Evolutionary conservation across 2,329 filamentous ascomycete species (phyloP).

Genomic region (Coniochaeta pulveracea): DNA sequence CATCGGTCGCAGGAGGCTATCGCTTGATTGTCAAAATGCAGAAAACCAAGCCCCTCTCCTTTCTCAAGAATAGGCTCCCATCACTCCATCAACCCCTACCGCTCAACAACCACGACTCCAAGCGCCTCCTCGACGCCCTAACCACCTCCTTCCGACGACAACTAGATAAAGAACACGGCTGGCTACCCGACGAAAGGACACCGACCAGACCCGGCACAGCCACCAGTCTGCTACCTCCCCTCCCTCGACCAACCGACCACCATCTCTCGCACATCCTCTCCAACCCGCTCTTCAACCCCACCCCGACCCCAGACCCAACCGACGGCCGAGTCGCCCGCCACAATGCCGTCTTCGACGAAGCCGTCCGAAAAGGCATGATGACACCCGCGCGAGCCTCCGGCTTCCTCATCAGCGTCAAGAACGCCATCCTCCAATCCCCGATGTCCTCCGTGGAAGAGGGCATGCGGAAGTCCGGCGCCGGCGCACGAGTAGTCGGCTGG

Average conservation of each 20-base stretch:
- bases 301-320: conserved; percentile 19
- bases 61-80: conserved; percentile 28
- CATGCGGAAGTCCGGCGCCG: conserved; percentile 31
- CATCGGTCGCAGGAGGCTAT: background rate
- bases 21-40: conserved; percentile 18
- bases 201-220: conserved; percentile 6
- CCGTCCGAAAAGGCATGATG: conserved; percentile 45
- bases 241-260: conserved; percentile 28
- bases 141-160: conserved; percentile 46
- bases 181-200: conserved; percentile 19
- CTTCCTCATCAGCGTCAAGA: conserved; percentile 36
- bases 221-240: conserved; percentile 8
- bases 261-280: conserved; percentile 46
- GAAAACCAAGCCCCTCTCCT: conserved; percentile 23
- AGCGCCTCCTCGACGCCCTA: conserved; percentile 42
- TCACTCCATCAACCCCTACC: conserved; percentile 40
- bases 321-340: background rate
- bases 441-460: conserved; percentile 18
- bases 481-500: conserved; percentile 39
- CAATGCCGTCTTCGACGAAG: conserved; percentile 44
- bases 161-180: conserved; percentile 46
- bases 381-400: conserved; percentile 39
- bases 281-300: conserved; percentile 40
- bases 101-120: conserved; percentile 36
- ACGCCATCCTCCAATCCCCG: conserved; percentile 24